Evolutionary conservation across 31 red algal species (phyloP).

Genomic region (Porphyra umbilicalis): DNA sequence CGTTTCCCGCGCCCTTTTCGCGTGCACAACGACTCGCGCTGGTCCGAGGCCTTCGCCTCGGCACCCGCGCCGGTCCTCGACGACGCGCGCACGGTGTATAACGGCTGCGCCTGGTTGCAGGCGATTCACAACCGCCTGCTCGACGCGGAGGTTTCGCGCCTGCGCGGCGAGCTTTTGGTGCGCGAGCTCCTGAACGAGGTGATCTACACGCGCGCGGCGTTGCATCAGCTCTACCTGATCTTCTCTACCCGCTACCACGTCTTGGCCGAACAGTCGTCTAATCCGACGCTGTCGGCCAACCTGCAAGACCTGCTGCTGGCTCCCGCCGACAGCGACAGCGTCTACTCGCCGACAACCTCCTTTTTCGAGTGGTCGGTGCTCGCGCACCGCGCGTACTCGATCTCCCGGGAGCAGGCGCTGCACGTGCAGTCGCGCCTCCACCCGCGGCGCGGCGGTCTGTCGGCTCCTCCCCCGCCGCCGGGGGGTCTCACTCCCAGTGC

Average conservation of each 20-base stretch:
- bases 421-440: not conserved
- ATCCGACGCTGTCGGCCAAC: not conserved
- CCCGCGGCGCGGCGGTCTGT: too few relatives aligned
- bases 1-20: too few relatives aligned
- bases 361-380: not conserved
- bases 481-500: not conserved
- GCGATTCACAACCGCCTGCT: not conserved
- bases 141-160: not conserved
- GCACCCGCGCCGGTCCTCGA: not conserved
- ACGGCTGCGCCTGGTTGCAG: not conserved
- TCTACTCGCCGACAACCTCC: not conserved
- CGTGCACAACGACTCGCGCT: not conserved
- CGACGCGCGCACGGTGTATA: not conserved
- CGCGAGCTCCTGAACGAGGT: not conserved
- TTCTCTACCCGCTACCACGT: not conserved
- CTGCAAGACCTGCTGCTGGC: not conserved
- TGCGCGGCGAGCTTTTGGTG: not conserved
- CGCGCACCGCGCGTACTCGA: not conserved
- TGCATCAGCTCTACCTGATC: not conserved
- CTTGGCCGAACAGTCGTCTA: not conserved
- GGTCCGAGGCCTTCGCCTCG: not conserved
- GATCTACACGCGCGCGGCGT: not conserved
- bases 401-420: not conserved
- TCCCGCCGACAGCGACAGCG: not conserved
- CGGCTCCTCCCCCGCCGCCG: too few relatives aligned